Percentiles rank a stretch among this genome's conserved stretches.
Conservation (phyloP, 108 stramenopile species). For the Cyclotella cryptica region DNA sequence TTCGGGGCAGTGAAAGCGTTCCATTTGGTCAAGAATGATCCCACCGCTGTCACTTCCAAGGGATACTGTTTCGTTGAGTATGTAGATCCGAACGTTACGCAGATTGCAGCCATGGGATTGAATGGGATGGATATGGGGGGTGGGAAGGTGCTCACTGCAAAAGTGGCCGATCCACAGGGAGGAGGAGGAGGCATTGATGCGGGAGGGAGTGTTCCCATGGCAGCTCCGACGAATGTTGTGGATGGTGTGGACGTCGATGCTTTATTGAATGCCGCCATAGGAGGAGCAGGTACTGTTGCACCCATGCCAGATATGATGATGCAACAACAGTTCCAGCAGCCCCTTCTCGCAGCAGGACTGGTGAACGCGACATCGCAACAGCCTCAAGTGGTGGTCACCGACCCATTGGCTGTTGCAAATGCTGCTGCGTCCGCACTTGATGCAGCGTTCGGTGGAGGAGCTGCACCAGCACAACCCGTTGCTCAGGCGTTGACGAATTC, state of each 20-base stretch:
- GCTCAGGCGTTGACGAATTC: neutral
- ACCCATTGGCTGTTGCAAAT: constrained; percentile 75
- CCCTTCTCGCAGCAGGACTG: constrained; percentile 4
- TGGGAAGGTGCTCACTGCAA: constrained; percentile 92
- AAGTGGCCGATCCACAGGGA: constrained; percentile 64
- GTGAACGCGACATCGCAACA: constrained; percentile 17
- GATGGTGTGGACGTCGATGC: constrained; percentile 82
- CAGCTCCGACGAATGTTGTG: constrained; percentile 48
- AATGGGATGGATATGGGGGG: constrained; percentile 97
- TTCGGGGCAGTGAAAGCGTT: constrained; percentile 94
- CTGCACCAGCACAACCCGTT: neutral
- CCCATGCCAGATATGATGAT: constrained; percentile 4
- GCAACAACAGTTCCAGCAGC: constrained; percentile 19
- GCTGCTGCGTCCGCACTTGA: constrained; percentile 60
- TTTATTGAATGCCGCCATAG: constrained; percentile 84
- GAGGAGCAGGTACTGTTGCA: constrained; percentile 22
- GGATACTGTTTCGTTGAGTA: constrained; percentile 99
- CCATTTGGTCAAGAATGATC: constrained; percentile 93
- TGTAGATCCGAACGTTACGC: constrained; percentile 79
- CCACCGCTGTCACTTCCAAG: constrained; percentile 79
- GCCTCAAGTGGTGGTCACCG: constrained; percentile 34
- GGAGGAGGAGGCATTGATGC: constrained; percentile 4
- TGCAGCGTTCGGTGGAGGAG: constrained; percentile 59
- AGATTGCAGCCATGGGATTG: constrained; percentile 90
- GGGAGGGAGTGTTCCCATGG: constrained; percentile 15